A percentile compares a stretch with the other conserved stretches of the same genome.
Evolutionary conservation across 768 basidiomycete species (phyloP).

Genomic region (Megacollybia marginata): DNA sequence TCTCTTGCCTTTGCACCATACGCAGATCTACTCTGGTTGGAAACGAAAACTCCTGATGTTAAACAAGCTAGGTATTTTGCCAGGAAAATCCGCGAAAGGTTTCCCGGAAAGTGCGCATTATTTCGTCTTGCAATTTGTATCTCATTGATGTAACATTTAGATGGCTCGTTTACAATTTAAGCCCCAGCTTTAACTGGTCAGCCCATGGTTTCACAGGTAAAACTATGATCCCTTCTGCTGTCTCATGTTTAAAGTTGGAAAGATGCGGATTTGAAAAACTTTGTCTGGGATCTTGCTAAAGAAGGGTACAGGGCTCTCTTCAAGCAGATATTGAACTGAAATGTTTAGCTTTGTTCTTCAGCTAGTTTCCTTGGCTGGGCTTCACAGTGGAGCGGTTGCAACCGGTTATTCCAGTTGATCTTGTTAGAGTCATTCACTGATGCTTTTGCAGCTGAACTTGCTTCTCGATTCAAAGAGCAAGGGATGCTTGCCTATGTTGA

Average conservation of each 20-base stretch:
- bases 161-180: slow-evolving; percentile 89
- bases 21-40: slow-evolving; percentile 88
- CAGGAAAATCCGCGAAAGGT: slow-evolving; percentile 59
- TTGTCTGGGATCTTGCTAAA: slow-evolving; percentile 85
- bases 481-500: slow-evolving; percentile 93
- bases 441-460: slow-evolving; percentile 57
- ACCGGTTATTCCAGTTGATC: slow-evolving; percentile 42
- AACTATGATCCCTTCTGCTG: slow-evolving; percentile 1
- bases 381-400: slow-evolving; percentile 76
- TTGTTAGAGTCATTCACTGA: background rate
- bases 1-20: slow-evolving; percentile 76
- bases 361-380: slow-evolving; percentile 82
- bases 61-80: slow-evolving; percentile 76
- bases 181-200: slow-evolving; percentile 94
- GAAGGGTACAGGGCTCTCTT: slow-evolving; percentile 50
- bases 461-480: slow-evolving; percentile 72
- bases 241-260: slow-evolving; percentile 1
- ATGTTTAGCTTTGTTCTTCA: slow-evolving; percentile 75
- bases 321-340: slow-evolving; percentile 1
- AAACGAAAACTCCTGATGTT: slow-evolving; percentile 85
- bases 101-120: slow-evolving; percentile 58
- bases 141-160: slow-evolving; percentile 25
- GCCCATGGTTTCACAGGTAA: slow-evolving; percentile 68
- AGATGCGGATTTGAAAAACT: slow-evolving; percentile 75
- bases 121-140: background rate